Evolutionary conservation across 768 basidiomycete species (phyloP), one percentile per base, ranked within the genome.

Genomic region (Trametes cubensis): DNA sequence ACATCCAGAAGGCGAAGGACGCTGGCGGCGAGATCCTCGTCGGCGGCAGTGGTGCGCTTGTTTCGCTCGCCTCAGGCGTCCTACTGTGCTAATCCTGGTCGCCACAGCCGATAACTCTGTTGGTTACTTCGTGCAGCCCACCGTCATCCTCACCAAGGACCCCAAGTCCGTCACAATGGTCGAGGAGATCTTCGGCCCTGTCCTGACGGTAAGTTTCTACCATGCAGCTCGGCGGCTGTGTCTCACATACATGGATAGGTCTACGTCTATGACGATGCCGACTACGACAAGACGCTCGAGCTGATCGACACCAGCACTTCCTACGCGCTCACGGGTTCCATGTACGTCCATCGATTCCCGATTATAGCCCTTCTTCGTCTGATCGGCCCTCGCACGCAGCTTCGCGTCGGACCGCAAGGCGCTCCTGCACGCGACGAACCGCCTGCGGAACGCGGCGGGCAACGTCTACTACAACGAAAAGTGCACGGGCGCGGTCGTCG

Each of bases 391-490:
- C 57, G 26, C 46, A 47, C 52, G 55, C 71, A 94, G 94, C 76
- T 98, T 98, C 78, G 81, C 94, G 14, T 69, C 81, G 2, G 91
- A 94, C 67, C 90, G 97, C 67, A 80, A 84, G 26, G 94, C 89
- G 6, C 84, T 98, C 58, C 76, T 95, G 65, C 78, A 79, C 38
- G 92, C 94, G 2, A 88, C 93, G 45, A 89, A 90, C 77, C 83
- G 82, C 57, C 83, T 99, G 46, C 89, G 94, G 58, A 90, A 96
- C 77, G 82, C 95, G 0, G 93, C 97, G 3, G 97, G 97, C 3
- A 99, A 98, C 74, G 87, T 96, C 58, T 99, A 99, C 80, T 94
- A 95, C 78, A 98, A 98, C 75, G 95, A 98, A 69, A 95, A 96
- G 75, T 98, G 94, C 76, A 99, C 96, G 1, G 94, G 94, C 34